These are phyloP conservation scores for Calonectria naviculata DNA, from an alignment of 2,329 filamentous ascomycete genomes.

Conservation along the genomic window DNA sequence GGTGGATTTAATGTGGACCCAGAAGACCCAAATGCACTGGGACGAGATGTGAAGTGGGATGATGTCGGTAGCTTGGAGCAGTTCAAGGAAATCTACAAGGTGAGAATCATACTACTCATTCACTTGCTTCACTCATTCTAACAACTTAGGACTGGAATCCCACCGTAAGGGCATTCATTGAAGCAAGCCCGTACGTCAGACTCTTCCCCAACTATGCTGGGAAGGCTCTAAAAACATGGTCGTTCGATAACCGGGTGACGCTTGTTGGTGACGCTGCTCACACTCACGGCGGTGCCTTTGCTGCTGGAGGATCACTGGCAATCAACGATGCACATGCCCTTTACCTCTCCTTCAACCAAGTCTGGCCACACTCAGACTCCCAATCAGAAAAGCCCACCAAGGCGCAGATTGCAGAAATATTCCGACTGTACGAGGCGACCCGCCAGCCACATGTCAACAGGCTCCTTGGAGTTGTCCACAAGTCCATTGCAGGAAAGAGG, in stretches of 20 bases:
- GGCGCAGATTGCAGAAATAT: conserved; percentile 39
- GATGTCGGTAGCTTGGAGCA: conserved; percentile 48
- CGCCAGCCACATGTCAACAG: conserved; percentile 53
- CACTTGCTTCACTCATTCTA: background rate
- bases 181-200: conserved; percentile 51
- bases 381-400: conserved; percentile 22
- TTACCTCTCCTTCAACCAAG: conserved; percentile 49
- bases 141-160: conserved; percentile 52
- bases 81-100: conserved; percentile 49
- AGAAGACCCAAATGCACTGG: conserved; percentile 42
- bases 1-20: conserved; percentile 53
- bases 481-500: conserved; percentile 21
- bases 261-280: conserved; percentile 54
- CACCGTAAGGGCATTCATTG: conserved; percentile 50
- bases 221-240: conserved; percentile 53
- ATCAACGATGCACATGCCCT: conserved; percentile 57
- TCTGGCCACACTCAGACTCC: conserved; percentile 38
- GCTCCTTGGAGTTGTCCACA: conserved; percentile 31
- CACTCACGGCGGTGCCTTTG: conserved; percentile 54
- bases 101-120: background rate
- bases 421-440: conserved; percentile 55
- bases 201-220: conserved; percentile 57
- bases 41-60: conserved; percentile 50
- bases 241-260: conserved; percentile 48
- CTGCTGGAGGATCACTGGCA: conserved; percentile 52